Base-by-base conservation (phyloP, 495 filamentous ascomycete genomes). In the Glarea lozoyensis region DNA sequence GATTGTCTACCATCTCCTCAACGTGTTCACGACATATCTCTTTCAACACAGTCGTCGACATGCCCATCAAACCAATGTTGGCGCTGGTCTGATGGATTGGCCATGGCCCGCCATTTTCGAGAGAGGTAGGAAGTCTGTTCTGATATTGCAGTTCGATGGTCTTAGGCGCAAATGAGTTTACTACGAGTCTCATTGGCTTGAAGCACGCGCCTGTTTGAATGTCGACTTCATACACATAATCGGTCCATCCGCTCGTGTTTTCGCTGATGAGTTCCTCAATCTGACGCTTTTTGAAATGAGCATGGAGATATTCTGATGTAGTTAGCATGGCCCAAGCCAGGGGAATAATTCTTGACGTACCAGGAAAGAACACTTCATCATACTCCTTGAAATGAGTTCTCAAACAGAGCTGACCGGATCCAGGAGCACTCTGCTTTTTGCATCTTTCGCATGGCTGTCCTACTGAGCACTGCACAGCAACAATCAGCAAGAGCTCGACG, bases 341-440 rank as follows among this genome's bases (percentile, higher is more conserved):
- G n/a, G 7, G 9, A 13, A n/a, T 30, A 30, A 17, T 10, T 10
- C 7, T 5, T 12, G 12, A 32, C 29, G 3, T 41, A 73, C 64
- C 38, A 58, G 57, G 21, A 57, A 54, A 23, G 60, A 55, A 45
- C 63, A 62, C 48, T 62, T 66, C 42, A 59, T 60, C 59, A 67
- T 71, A 60, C 56, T 70, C 52, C 59, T 63, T 49, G 67, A 75
- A 20, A 59, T 66, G 31, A 62, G 61, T 36, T 62, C 61, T 37
- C 60, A 59, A 53, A 66, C 69, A 56, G 61, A 73, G 29, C 60
- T 65, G 29, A 65, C 64, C 50, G 66, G 68, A 53, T 61, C 60
- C 24, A 60, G 24, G 33, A 20, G 36, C 33, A 24, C 34, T 20
- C 34, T 45, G 40, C 38, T 19, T 53, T 40, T 23, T 40, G 22